Evolutionary conservation across 345 rosid genomes (phyloP), one percentile per base, ranked within the genome.

Genomic region (Moringa oleifera): DNA sequence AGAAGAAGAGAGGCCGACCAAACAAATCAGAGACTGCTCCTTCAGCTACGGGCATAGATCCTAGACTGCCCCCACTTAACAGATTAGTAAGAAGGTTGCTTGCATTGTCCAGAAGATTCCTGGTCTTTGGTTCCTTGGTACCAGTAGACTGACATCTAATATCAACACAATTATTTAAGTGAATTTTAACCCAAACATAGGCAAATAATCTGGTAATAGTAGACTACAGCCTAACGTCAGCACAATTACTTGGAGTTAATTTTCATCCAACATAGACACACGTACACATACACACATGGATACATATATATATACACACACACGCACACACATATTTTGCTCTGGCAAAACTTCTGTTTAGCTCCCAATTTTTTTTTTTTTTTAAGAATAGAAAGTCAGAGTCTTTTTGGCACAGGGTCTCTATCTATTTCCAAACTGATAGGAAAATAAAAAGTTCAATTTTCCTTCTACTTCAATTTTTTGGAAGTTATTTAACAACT

Each of bases 21-120:
- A 93, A 86, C 75, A 89, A 79, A 85, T 93, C 97, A 45, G 98
- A 81, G 61, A 87, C 98, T 15, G 95, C 88, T 8, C 97, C 97
- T 85, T 93, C 82, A 68, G 98, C 98, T 53, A 61, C 70, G 51
- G 96, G 98, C 98, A 87, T 84, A 18, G 91, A 80, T 31, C 85
- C 85, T 58, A 89, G 81, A 68, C 63, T 81, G 36, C 91, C 96
- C 21, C 98, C 98, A 62, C 85, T 93, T 59, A 89, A 74, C 17
- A 93, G 68, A 70, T 78, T 87, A 18, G 98, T 93, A 20, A 93
- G 85, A 59, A 90, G 75, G 64, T 93, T 93, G 73, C 97, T 93
- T 0, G 97, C 97, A 74, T 81, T 87, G 75, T 89, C 98, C 52
- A 89, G 62, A 22, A 87, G 65, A 68, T 73, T 89, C 75, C 83